phyloP scores from a whole-genome alignment of 768 basidiomycete species.

The Macrolepiota albuminosa region DNA sequence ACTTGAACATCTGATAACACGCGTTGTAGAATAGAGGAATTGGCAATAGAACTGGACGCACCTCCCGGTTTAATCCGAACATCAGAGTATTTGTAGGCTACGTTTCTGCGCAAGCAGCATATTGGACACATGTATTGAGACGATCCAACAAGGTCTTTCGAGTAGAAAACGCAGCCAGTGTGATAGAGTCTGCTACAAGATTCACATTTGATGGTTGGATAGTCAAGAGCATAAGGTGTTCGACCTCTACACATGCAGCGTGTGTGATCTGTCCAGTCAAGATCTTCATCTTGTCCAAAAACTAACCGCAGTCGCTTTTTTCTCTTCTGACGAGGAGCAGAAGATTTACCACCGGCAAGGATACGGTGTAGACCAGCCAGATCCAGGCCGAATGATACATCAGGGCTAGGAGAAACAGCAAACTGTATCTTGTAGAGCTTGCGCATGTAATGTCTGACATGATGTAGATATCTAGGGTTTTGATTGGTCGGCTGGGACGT shows the following conservation, averaged over 20 bases:
- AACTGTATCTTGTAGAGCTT: slow-evolving; percentile 89
- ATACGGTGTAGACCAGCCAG: slow-evolving; percentile 80
- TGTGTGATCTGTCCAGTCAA: slow-evolving; percentile 70
- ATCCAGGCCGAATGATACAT: slow-evolving; percentile 79
- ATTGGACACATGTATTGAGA: slow-evolving; percentile 63
- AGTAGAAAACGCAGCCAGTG: slow-evolving; percentile 71
- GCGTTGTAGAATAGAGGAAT: slow-evolving; percentile 4
- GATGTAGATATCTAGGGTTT: slow-evolving; percentile 70
- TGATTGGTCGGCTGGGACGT: slow-evolving; percentile 68
- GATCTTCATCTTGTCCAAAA: slow-evolving; percentile 74
- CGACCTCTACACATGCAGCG: slow-evolving; percentile 79
- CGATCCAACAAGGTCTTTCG: slow-evolving; percentile 33
- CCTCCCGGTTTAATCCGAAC: slow-evolving; percentile 66
- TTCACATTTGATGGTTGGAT: slow-evolving; percentile 64
- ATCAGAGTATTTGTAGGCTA: slow-evolving; percentile 67
- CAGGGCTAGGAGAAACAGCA: slow-evolving; percentile 77
- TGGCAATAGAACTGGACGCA: slow-evolving; percentile 25
- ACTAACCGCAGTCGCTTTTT: slow-evolving; percentile 55
- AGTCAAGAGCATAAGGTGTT: slow-evolving; percentile 53
- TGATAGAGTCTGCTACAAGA: slow-evolving; percentile 66
- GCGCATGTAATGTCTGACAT: slow-evolving; percentile 87
- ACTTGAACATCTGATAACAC: slow-evolving; percentile 32
- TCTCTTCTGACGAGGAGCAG: slow-evolving; percentile 48
- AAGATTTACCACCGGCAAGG: slow-evolving; percentile 63
- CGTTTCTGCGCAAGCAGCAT: slow-evolving; percentile 73